Conservation (phyloP, 805 yeast species). For the Myxozyma kluyveri region DNA sequence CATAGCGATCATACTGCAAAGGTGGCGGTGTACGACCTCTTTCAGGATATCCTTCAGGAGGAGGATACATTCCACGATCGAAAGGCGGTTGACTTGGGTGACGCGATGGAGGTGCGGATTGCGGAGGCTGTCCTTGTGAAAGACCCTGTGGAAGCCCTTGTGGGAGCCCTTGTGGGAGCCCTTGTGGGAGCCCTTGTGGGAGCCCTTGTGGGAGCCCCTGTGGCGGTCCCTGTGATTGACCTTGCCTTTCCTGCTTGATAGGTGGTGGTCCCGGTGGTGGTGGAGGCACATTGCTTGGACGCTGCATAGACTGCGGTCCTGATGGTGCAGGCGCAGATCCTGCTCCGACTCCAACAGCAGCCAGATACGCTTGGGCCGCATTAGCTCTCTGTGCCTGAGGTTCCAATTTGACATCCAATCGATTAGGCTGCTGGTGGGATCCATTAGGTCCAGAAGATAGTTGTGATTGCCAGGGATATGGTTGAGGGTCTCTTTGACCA, state of each 20-base stretch:
- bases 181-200: not conserved
- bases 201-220: not conserved
- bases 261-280: constrained; percentile 1
- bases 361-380: not conserved
- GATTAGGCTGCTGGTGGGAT: not conserved
- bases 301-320: not conserved
- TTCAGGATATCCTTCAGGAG: not conserved
- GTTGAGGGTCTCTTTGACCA: constrained; percentile 6
- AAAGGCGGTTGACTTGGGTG: not conserved
- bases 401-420: constrained; percentile 1
- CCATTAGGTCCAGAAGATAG: not conserved
- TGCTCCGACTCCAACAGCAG: not conserved
- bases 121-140: not conserved
- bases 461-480: not conserved
- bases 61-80: not conserved
- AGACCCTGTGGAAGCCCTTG: not conserved
- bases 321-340: no score
- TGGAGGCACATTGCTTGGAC: not conserved
- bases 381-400: not conserved
- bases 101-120: not conserved
- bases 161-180: not conserved
- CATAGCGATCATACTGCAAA: not conserved
- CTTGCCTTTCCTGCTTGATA: not conserved
- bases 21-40: not conserved
- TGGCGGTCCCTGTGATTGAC: not conserved